Evolutionary conservation across 495 filamentous ascomycete species (phyloP), one percentile per base, ranked within the genome.

Genomic region (Xylaria intraflava): DNA sequence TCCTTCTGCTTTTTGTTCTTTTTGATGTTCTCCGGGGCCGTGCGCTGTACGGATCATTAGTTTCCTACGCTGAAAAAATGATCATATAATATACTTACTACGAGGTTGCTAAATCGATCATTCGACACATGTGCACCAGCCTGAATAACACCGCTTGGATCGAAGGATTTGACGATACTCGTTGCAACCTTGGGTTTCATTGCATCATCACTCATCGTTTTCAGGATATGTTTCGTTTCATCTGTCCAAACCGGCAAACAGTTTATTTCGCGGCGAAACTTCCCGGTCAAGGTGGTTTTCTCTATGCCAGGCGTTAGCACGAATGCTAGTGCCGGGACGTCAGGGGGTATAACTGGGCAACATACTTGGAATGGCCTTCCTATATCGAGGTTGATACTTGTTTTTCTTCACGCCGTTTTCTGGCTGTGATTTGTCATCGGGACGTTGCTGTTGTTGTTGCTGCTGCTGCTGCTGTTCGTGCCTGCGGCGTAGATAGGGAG

Each of bases 351-450:
- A 46, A 27, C 42, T 19, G 35, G 29, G 40, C 58, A 60, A 76
- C 82, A 57, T 68, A 91, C 89, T 95, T 20, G 90, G 90, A 61
- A 96, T 85, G 8, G 87, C 85, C 65, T 86, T 89, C 43, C 84
- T 79, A 55, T 83, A 79, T 61, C 85, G 89, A 12, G 85, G 83
- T 51, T 84, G 78, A 62, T 79, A 82, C 53, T 78, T 78, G 22
- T 49, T 41, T 64, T 78, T 81, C 45, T 81, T 83, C 23, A 77
- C 77, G 60, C 70, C 61, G 63, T 64, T 67, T 53, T 69, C 62
- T 22, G 44, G 45, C 45, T 63, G 65, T 16, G 51, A 16, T 39
- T 70, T 51, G 47, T 68, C 69, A 41, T 67, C 55, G 31, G 58
- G 39, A 40, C 67, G 56, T 49, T 65, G 62, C 49, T 74, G 55